Evolutionary conservation across 2,329 filamentous ascomycete genomes (phyloP).

Genomic region (Fusarium napiforme): DNA sequence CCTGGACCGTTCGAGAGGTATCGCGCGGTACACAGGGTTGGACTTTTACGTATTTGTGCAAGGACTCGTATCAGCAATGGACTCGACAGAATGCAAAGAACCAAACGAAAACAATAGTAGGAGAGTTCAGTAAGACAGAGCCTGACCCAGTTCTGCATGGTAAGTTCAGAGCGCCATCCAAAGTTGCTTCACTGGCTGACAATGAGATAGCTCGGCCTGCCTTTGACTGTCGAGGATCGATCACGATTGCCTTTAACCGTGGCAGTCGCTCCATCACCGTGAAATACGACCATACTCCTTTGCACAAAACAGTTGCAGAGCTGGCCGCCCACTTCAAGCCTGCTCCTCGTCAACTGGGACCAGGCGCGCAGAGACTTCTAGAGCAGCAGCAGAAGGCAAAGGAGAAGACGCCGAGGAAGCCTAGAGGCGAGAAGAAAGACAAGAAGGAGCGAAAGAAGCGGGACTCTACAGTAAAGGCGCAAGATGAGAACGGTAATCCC

Average conservation of each 20-base stretch:
- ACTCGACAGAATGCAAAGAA: conserved; percentile 57
- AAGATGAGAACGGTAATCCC: conserved; percentile 41
- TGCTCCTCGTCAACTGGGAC: conserved; percentile 50
- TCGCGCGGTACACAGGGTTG: conserved; percentile 61
- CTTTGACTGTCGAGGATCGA: conserved; percentile 66
- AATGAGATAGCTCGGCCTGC: conserved; percentile 61
- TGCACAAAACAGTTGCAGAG: conserved; percentile 67
- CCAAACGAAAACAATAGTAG: conserved; percentile 55
- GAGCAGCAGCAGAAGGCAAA: conserved; percentile 40
- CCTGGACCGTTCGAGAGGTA: conserved; percentile 60
- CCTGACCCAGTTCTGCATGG: conserved; percentile 58
- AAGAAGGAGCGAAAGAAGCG: conserved; percentile 41
- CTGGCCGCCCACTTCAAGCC: conserved; percentile 60
- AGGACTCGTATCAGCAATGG: conserved; percentile 64
- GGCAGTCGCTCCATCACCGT: conserved; percentile 60
- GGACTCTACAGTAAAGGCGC: conserved; percentile 36
- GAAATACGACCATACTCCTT: conserved; percentile 65
- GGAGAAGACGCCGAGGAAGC: conserved; percentile 44
- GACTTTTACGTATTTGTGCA: conserved; percentile 65
- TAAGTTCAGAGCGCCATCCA: conserved; percentile 45
- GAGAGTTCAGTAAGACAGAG: conserved; percentile 60
- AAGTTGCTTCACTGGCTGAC: not conserved
- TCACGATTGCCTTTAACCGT: conserved; percentile 62
- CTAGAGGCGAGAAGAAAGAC: conserved; percentile 45
- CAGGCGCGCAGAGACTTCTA: conserved; percentile 41